Evolutionary conservation across 2,329 filamentous ascomycete genomes (phyloP), one percentile per base, ranked within the genome.

Genomic region (Diplodia mutila): DNA sequence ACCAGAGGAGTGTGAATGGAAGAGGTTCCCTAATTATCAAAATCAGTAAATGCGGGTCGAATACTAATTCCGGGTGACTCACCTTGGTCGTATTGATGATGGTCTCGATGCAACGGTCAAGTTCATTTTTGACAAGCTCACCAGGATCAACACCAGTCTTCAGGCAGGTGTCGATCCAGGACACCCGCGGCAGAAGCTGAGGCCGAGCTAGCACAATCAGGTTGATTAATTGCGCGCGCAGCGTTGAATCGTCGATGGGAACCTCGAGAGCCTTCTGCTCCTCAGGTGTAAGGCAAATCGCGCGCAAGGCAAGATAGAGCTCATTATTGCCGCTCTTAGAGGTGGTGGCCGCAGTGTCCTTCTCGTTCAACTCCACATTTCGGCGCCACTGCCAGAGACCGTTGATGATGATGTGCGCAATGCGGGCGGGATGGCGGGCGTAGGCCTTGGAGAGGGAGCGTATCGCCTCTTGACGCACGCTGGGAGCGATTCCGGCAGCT

Each of bases 141-240:
- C 94, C 94, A 5, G 95, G 95, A 77, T 99, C 95, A 14, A 93
- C 83, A 14, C 90, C 90, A 71, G 91, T 90, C 69, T 88, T 88
- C 66, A 98, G 84, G 74, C 92, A 97, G 3, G 93, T 81, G 51
- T 95, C 90, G 74, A 99, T 98, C 96, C 96, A 99, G 69, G 87
- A 91, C 23, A 89, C 85, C 68, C 87, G 87, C 0, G 93, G 90
- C 68, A 98, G 86, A 42, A 99, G 81, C 69, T 94, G 89, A 23
- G 89, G 85, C 27, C 92, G 90, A 67, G 91, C 90, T 29, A 99
- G 83, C 21, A 97, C 89, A 21, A 97, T 82, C 4, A 97, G 81
- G 6, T 87, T 86, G 70, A 93, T 87, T 72, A 97, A 88, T 76
- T 97, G 93, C 27, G 81, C 78, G 72, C 91, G 87, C 9, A 94